Conservation (phyloP, 2,329 filamentous ascomycete species). For the Ceratocystis cubensis region DNA sequence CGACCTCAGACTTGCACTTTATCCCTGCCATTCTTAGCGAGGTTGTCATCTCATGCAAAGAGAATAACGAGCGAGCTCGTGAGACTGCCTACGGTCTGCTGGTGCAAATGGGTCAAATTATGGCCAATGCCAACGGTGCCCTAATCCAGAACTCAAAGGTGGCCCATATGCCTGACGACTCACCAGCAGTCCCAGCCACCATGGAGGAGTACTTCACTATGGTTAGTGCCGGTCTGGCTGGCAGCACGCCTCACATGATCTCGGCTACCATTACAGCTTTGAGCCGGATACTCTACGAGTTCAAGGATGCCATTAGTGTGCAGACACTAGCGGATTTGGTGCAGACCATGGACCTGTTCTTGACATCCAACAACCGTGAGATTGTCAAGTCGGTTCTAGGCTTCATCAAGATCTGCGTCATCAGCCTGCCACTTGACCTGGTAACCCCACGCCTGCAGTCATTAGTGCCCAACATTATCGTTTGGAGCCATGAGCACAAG, state of each 20-base stretch:
- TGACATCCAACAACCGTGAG: constrained; percentile 92
- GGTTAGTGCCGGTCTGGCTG: constrained; percentile 89
- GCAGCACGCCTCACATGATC: constrained; percentile 91
- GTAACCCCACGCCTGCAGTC: constrained; percentile 65
- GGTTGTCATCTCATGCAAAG: constrained; percentile 91
- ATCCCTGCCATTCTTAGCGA: constrained; percentile 85
- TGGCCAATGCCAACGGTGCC: constrained; percentile 52
- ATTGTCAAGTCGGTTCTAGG: constrained; percentile 90
- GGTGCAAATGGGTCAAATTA: constrained; percentile 74
- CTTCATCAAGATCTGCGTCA: constrained; percentile 91
- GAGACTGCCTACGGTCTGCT: constrained; percentile 82
- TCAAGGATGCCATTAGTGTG: constrained; percentile 55
- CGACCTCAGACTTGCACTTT: constrained; percentile 71
- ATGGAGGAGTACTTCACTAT: constrained; percentile 97
- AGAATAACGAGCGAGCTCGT: constrained; percentile 89
- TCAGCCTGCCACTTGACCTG: constrained; percentile 66
- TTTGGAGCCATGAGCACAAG: constrained; percentile 97
- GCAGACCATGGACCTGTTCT: constrained; percentile 88
- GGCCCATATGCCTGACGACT: constrained; percentile 70
- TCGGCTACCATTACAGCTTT: constrained; percentile 93
- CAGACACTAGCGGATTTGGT: constrained; percentile 72
- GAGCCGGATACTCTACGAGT: constrained; percentile 86
- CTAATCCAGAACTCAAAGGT: constrained; percentile 77
- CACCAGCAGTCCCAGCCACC: constrained; percentile 62
- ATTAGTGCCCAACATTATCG: constrained; percentile 79